A percentile compares a stretch with the other conserved stretches of the same genome.
Conservation (phyloP, 2,329 filamentous ascomycete genomes). For the Rasamsonia emersonii region DNA sequence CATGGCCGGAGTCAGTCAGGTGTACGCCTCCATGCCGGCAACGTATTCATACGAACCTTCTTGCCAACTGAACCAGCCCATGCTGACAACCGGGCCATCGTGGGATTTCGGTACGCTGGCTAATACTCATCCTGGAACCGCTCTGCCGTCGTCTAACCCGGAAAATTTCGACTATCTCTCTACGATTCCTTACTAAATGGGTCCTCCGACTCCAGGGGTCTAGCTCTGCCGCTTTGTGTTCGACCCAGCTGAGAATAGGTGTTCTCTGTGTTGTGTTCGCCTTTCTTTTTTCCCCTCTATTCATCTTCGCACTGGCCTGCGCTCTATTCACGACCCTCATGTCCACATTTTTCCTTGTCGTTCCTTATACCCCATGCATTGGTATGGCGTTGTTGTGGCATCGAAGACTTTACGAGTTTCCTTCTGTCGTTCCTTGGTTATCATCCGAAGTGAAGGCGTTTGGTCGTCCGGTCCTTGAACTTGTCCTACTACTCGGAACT, state of each 20-base stretch:
- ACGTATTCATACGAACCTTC: conserved; percentile 25
- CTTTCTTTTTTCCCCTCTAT: conserved; percentile 4
- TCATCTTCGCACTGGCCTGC: conserved; percentile 10
- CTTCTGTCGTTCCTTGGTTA: conserved; percentile 23
- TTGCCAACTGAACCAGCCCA: conserved; percentile 23
- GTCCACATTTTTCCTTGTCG: conserved; percentile 13
- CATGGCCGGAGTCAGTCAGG: conserved; percentile 21
- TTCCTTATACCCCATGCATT: no score
- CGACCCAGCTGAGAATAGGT: conserved; percentile 3
- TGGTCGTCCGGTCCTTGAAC: conserved; percentile 14
- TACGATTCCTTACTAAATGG: conserved; percentile 25
- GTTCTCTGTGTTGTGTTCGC: conserved; percentile 3
- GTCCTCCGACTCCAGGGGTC: conserved; percentile 17
- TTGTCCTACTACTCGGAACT: conserved; percentile 12
- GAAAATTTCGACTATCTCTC: conserved; percentile 26
- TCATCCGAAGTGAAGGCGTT: conserved; percentile 14
- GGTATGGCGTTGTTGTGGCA: no score
- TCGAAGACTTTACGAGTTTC: conserved; percentile 16
- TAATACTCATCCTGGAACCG: conserved; percentile 19
- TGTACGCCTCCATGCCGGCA: conserved; percentile 21
- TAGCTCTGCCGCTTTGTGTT: conserved; percentile 8
- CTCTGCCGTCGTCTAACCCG: conserved; percentile 14
- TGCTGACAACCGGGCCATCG: conserved; percentile 23
- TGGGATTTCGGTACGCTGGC: conserved; percentile 32
- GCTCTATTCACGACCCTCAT: conserved; percentile 10